phyloP scores from a whole-genome alignment of 192 early-diverging fungal species.

The Mycoemilia scoparia region DNA sequence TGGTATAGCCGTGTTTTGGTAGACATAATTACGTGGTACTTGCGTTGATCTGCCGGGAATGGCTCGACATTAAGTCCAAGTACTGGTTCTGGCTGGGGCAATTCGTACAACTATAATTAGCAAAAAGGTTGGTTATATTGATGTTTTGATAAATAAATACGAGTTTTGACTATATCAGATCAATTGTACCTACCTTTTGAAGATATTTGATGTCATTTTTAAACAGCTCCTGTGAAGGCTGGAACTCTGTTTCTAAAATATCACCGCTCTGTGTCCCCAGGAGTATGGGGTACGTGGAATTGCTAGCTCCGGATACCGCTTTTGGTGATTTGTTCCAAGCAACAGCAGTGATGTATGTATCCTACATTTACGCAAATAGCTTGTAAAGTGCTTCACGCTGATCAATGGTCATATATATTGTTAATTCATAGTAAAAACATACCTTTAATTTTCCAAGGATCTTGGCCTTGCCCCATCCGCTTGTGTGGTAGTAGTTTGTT shows the following conservation, averaged over 20 bases:
- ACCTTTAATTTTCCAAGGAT: slow-evolving; percentile 57
- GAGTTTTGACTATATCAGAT: neutral
- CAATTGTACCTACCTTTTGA: slow-evolving; percentile 33
- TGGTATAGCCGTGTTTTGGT: slow-evolving; percentile 84
- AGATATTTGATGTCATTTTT: slow-evolving; percentile 66
- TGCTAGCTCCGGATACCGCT: slow-evolving; percentile 11
- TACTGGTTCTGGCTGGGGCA: slow-evolving; percentile 57
- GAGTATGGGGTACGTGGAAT: slow-evolving; percentile 63
- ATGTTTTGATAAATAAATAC: neutral
- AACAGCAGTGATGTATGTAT: slow-evolving; percentile 65
- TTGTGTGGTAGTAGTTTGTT: slow-evolving; percentile 80
- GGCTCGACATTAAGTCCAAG: slow-evolving; percentile 66
- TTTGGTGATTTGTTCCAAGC: slow-evolving; percentile 64
- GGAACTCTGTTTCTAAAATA: slow-evolving; percentile 81
- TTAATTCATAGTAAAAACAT: neutral
- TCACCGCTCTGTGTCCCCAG: slow-evolving; percentile 72
- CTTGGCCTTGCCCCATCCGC: slow-evolving; percentile 72
- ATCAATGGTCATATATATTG: neutral
- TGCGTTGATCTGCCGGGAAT: slow-evolving; percentile 50
- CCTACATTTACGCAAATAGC: too few relatives aligned
- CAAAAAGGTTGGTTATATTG: slow-evolving; percentile 2
- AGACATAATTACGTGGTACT: slow-evolving; percentile 62
- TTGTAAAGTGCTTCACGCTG: slow-evolving; percentile 7
- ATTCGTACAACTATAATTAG: too few relatives aligned
- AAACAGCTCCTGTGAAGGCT: slow-evolving; percentile 69